Percentiles rank a stretch among this genome's conserved stretches.
These are phyloP conservation scores for Acanthamoeba culbertsoni DNA, from an alignment of 208 protist species.

Conservation along the genomic window DNA sequence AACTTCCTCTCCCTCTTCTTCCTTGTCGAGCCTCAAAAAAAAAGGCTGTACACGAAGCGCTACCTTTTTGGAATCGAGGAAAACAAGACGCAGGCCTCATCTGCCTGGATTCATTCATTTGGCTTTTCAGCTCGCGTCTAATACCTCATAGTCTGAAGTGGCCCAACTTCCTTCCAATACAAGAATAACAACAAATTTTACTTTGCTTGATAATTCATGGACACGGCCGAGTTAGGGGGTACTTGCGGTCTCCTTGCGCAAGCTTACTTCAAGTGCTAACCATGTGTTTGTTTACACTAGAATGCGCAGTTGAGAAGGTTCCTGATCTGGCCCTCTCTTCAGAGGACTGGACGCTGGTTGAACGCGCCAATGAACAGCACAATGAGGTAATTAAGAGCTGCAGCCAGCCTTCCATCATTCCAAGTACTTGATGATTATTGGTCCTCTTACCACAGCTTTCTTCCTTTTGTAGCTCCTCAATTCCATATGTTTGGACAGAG, in stretches of 20 bases:
- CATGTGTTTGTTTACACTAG: not conserved
- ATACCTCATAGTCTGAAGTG: not conserved
- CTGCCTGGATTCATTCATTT: too few relatives aligned
- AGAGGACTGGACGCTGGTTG: slow-evolving; percentile 60
- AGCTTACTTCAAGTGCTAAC: not conserved
- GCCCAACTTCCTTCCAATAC: not conserved
- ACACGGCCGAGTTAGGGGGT: not conserved
- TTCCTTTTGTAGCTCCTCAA: slow-evolving; percentile 51
- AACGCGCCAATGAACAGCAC: slow-evolving; percentile 50
- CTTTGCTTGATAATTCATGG: not conserved
- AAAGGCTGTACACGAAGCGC: too few relatives aligned
- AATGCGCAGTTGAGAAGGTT: slow-evolving; percentile 39
- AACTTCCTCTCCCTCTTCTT: not conserved
- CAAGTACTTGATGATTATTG: not conserved
- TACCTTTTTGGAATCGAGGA: too few relatives aligned
- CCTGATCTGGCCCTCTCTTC: slow-evolving; percentile 39
- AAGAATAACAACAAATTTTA: not conserved
- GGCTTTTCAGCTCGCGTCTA: too few relatives aligned
- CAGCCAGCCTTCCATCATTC: not conserved
- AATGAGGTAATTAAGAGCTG: slow-evolving; percentile 2
- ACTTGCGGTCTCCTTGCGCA: not conserved
- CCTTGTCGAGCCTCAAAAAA: too few relatives aligned
- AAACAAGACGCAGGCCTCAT: too few relatives aligned
- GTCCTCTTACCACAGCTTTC: not conserved
- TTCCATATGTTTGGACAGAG: slow-evolving; percentile 56